Conservation (phyloP, 805 yeast genomes). For the Wickerhamomyces alni region DNA sequence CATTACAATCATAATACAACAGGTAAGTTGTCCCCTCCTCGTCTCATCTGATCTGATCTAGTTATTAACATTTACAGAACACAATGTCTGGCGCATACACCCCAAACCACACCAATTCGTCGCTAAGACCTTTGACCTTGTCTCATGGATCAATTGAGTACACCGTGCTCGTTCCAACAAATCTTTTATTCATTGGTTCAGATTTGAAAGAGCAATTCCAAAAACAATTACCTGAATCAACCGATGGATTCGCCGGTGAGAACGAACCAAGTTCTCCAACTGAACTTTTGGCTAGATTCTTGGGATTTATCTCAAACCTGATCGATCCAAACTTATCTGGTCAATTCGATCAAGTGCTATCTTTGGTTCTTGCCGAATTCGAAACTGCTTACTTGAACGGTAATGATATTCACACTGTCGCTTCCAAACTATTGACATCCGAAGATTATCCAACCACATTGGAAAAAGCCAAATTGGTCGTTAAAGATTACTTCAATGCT, state of each 20-base stretch:
- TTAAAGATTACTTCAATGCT: slow-evolving; percentile 72
- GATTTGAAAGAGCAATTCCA: slow-evolving; percentile 84
- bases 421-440: slow-evolving; percentile 55
- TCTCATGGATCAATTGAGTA: slow-evolving; percentile 86
- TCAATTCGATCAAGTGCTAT: slow-evolving; percentile 64
- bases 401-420: slow-evolving; percentile 83
- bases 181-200: slow-evolving; percentile 70
- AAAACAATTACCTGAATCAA: slow-evolving; percentile 66
- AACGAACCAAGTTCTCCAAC: slow-evolving; percentile 85
- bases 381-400: slow-evolving; percentile 72
- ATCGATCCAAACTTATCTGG: slow-evolving; percentile 40
- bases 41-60: no score
- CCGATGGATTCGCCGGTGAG: slow-evolving; percentile 81
- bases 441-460: slow-evolving; percentile 60
- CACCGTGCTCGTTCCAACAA: slow-evolving; percentile 80
- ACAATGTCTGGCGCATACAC: slow-evolving; percentile 24
- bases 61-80: no score
- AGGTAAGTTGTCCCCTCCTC: no score
- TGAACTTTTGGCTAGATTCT: slow-evolving; percentile 77
- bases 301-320: slow-evolving; percentile 61
- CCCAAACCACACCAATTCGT: slow-evolving; percentile 24
- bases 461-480: slow-evolving; percentile 64
- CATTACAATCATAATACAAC: no score
- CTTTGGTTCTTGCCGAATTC: slow-evolving; percentile 72
- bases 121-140: slow-evolving; percentile 76